A percentile compares a stretch with the other conserved stretches of the same genome.
phyloP scores from a whole-genome alignment of 1,139 yeast genomes.

The Yamadazyma dendronema region DNA sequence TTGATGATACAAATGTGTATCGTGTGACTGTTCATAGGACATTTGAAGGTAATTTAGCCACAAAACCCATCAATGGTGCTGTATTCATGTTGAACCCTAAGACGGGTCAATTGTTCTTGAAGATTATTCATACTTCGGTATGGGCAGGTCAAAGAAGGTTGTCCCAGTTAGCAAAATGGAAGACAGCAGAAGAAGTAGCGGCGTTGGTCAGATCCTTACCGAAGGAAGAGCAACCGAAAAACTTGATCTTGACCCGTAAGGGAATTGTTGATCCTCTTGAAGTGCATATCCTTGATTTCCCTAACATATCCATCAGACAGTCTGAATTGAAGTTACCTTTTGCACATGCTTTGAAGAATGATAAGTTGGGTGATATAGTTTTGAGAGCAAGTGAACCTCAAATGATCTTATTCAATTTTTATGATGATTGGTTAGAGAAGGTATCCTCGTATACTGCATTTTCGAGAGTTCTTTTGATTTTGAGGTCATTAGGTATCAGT shows the following conservation, averaged over 20 bases:
- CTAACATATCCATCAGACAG: conserved; percentile 85
- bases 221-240: conserved; percentile 91
- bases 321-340: conserved; percentile 90
- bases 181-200: conserved; percentile 96
- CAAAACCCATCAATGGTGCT: conserved; percentile 93
- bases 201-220: conserved; percentile 88
- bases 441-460: conserved; percentile 93
- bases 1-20: conserved; percentile 92
- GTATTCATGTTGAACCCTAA: conserved; percentile 86
- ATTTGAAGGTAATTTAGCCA: conserved; percentile 87
- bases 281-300: conserved; percentile 96
- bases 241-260: conserved; percentile 83
- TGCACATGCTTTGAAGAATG: conserved; percentile 80
- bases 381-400: conserved; percentile 88
- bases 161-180: conserved; percentile 96
- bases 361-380: conserved; percentile 76
- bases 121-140: conserved; percentile 88
- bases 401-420: conserved; percentile 85
- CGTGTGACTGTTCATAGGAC: conserved; percentile 93
- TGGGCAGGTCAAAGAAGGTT: conserved; percentile 98
- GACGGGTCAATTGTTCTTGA: conserved; percentile 84
- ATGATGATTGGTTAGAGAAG: conserved; percentile 89
- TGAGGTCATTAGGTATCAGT: conserved; percentile 78
- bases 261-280: conserved; percentile 94
- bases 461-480: conserved; percentile 74